Conservation (phyloP, 2,329 filamentous ascomycete genomes). For the Aureobasidium lini region DNA sequence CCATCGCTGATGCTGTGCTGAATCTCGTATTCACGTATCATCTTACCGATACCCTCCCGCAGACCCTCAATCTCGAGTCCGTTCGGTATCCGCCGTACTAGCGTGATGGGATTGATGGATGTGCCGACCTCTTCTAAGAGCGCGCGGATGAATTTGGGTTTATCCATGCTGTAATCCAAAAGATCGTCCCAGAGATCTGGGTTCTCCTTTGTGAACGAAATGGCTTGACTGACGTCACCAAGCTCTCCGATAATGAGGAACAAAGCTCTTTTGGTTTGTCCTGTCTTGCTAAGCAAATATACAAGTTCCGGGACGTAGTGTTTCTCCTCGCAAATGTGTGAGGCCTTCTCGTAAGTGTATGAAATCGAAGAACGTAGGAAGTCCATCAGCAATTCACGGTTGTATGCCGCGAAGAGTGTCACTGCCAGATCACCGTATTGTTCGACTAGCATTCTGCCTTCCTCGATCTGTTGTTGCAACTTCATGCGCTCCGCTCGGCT, state of each 20-base stretch:
- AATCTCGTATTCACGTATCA: conserved; percentile 93
- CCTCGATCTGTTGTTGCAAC: conserved; percentile 33
- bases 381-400: conserved; percentile 72
- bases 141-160: conserved; percentile 86
- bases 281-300: conserved; percentile 89
- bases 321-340: conserved; percentile 68
- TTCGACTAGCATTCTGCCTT: conserved; percentile 63
- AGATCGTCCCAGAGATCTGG: conserved; percentile 92
- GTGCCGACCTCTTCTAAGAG: conserved; percentile 91
- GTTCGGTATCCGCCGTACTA: conserved; percentile 85
- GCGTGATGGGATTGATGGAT: conserved; percentile 81
- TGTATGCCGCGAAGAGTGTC: conserved; percentile 76
- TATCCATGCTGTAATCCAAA: conserved; percentile 94
- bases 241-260: conserved; percentile 92
- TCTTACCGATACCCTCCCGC: conserved; percentile 76
- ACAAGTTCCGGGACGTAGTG: conserved; percentile 90
- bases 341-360: conserved; percentile 77
- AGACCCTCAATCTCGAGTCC: conserved; percentile 88
- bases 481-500: conserved; percentile 22
- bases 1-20: conserved; percentile 88
- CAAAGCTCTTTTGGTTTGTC: conserved; percentile 83
- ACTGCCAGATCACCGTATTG: conserved; percentile 82
- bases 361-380: conserved; percentile 74
- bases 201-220: conserved; percentile 88
- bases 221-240: conserved; percentile 83